These are phyloP conservation scores for Polygonum maritimum DNA, from an alignment of 148 eudicot species.

Conservation along the genomic window DNA sequence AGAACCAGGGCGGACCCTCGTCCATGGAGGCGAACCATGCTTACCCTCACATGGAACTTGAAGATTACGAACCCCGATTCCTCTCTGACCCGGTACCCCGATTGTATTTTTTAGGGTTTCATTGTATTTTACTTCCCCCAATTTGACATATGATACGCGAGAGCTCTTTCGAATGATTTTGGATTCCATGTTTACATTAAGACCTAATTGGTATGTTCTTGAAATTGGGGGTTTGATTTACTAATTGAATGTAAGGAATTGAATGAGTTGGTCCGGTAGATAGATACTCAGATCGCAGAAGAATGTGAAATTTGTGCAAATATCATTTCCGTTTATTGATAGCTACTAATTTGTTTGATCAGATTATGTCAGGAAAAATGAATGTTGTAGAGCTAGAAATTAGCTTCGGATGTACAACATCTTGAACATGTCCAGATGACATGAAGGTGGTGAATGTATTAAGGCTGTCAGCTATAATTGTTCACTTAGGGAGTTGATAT, in stretches of 20 bases:
- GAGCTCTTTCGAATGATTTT: not conserved
- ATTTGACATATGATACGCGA: not conserved
- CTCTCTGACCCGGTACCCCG: conserved; percentile 19
- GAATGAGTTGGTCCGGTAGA: not conserved
- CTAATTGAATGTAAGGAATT: not conserved
- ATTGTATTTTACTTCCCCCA: conserved; percentile 1
- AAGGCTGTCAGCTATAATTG: not conserved
- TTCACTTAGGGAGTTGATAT: not conserved
- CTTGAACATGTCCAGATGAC: not conserved
- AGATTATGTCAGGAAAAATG: not conserved
- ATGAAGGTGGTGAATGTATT: too few species aligned
- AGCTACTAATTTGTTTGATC: not conserved
- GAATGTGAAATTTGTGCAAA: not conserved
- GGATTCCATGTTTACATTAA: not conserved
- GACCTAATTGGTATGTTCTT: not conserved
- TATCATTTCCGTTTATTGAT: not conserved
- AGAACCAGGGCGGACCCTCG: conserved; percentile 12
- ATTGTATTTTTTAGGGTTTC: not conserved
- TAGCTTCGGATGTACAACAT: not conserved
- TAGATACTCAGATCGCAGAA: not conserved
- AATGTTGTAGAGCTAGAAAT: not conserved
- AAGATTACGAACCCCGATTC: conserved; percentile 36
- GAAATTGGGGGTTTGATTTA: not conserved
- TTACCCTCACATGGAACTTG: conserved; percentile 39
- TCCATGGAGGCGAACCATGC: conserved; percentile 13